These are phyloP conservation scores for Leucocoprinus birnbaumii DNA, from an alignment of 768 basidiomycete species.

Conservation along the genomic window DNA sequence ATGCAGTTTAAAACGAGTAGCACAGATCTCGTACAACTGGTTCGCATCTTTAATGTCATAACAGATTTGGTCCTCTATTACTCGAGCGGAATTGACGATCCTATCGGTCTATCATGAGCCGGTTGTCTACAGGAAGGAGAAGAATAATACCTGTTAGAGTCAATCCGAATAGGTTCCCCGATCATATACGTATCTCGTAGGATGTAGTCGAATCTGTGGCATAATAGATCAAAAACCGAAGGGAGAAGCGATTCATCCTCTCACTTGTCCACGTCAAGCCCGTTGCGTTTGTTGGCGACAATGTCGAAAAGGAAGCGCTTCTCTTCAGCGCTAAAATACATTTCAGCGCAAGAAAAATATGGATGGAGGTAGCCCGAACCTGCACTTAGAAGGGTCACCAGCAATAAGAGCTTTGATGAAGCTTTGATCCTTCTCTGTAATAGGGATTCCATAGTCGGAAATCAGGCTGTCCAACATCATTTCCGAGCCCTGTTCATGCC, in stretches of 20 bases:
- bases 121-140: too few species aligned
- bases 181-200: constrained; percentile 70
- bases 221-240: background rate
- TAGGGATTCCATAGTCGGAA: constrained; percentile 46
- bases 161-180: constrained; percentile 58
- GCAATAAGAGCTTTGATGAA: constrained; percentile 81
- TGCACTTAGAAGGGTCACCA: constrained; percentile 51
- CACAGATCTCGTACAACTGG: constrained; percentile 70
- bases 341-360: background rate
- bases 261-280: constrained; percentile 86
- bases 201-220: constrained; percentile 75
- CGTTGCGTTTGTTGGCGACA: constrained; percentile 78
- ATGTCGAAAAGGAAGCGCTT: constrained; percentile 83
- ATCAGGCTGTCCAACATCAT: constrained; percentile 80
- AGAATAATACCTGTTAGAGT: constrained; percentile 37
- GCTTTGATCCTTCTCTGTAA: constrained; percentile 43
- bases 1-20: constrained; percentile 75
- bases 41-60: constrained; percentile 83
- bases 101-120: too few species aligned
- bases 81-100: constrained; percentile 71
- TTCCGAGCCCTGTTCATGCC: constrained; percentile 76
- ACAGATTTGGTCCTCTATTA: constrained; percentile 72
- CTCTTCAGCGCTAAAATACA: constrained; percentile 35
- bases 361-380: constrained; percentile 32
- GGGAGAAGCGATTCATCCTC: constrained; percentile 11